Evolutionary conservation across 352 stramenopile species (phyloP).

Genomic region (Pythium periplocum): DNA sequence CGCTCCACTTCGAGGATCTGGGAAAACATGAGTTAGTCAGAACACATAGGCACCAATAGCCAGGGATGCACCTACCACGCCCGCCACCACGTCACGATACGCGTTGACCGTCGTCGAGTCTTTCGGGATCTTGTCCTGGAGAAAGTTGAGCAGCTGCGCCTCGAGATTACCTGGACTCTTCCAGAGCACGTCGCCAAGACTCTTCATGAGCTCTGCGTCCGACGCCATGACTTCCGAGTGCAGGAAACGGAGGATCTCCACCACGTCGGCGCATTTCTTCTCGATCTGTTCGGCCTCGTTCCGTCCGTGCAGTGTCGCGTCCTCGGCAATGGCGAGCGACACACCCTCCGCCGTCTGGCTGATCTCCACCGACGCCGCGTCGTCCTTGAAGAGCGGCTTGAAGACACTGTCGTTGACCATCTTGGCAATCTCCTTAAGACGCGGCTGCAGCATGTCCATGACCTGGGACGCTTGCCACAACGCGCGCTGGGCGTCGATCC

Average conservation of each 20-base stretch:
- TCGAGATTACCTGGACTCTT: conserved; percentile 72
- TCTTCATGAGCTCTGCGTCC: conserved; percentile 41
- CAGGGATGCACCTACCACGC: conserved; percentile 23
- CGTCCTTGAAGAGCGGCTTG: conserved; percentile 36
- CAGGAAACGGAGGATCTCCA: conserved; percentile 49
- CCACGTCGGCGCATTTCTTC: conserved; percentile 27
- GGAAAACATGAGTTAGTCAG: neutral
- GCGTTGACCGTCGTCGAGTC: conserved; percentile 37
- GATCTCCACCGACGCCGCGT: conserved; percentile 16
- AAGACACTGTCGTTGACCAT: conserved; percentile 38
- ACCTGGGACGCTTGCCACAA: conserved; percentile 61
- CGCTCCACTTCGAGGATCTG: conserved; percentile 51
- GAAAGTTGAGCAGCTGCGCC: conserved; percentile 46
- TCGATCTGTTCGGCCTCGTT: conserved; percentile 10
- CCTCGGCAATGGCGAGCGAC: conserved; percentile 13
- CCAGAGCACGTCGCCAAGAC: conserved; percentile 52
- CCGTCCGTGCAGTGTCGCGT: neutral
- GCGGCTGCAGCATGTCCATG: conserved; percentile 32
- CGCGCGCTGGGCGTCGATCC: conserved; percentile 8
- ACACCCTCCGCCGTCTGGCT: conserved; percentile 18
- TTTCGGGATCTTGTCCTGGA: conserved; percentile 70
- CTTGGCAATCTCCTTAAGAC: conserved; percentile 56
- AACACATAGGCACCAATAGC: neutral
- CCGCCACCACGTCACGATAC: conserved; percentile 39
- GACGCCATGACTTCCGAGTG: conserved; percentile 41